phyloP scores from a whole-genome alignment of 179 eudicot species.

The Camellia oleifera region DNA sequence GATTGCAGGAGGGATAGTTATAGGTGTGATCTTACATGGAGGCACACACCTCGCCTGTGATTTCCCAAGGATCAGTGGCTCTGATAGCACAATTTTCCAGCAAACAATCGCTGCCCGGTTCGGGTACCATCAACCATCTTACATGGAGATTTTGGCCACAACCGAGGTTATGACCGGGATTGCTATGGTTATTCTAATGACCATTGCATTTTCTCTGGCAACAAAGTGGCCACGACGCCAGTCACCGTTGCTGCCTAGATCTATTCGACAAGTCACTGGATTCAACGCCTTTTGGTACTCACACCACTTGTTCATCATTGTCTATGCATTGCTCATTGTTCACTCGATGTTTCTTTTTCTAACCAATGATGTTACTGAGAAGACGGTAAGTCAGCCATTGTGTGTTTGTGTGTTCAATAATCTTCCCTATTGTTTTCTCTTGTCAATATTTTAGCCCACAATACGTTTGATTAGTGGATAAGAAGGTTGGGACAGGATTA shows the following conservation, averaged over 20 bases:
- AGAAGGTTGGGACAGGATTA: too few species aligned
- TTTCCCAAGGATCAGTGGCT: slow-evolving; percentile 35
- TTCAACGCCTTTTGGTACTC: slow-evolving; percentile 54
- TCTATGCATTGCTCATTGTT: slow-evolving; percentile 40
- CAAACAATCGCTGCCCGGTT: slow-evolving; percentile 26
- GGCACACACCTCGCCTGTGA: slow-evolving; percentile 46
- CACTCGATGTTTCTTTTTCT: slow-evolving; percentile 45
- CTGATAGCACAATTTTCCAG: slow-evolving; percentile 12
- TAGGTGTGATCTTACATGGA: slow-evolving; percentile 45
- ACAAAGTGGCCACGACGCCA: slow-evolving; percentile 31
- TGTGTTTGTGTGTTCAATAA: neutral
- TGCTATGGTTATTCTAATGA: slow-evolving; percentile 42
- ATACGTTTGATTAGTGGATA: too few species aligned
- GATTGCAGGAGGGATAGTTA: slow-evolving; percentile 46
- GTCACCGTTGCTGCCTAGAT: slow-evolving; percentile 24
- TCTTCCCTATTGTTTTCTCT: too few species aligned
- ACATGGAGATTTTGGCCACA: slow-evolving; percentile 29
- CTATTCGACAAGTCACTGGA: slow-evolving; percentile 36
- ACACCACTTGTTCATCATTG: slow-evolving; percentile 40
- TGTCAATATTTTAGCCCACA: too few species aligned
- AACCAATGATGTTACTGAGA: slow-evolving; percentile 27
- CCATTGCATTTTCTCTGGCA: slow-evolving; percentile 42
- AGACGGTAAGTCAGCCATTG: slow-evolving; percentile 33
- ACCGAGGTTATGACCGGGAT: slow-evolving; percentile 35
- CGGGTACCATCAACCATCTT: slow-evolving; percentile 34